Percentiles rank a stretch among this genome's conserved stretches.
These are phyloP conservation scores for Aegilops longissima DNA, from an alignment of 176 grass and related monocot genomes.

Conservation along the genomic window DNA sequence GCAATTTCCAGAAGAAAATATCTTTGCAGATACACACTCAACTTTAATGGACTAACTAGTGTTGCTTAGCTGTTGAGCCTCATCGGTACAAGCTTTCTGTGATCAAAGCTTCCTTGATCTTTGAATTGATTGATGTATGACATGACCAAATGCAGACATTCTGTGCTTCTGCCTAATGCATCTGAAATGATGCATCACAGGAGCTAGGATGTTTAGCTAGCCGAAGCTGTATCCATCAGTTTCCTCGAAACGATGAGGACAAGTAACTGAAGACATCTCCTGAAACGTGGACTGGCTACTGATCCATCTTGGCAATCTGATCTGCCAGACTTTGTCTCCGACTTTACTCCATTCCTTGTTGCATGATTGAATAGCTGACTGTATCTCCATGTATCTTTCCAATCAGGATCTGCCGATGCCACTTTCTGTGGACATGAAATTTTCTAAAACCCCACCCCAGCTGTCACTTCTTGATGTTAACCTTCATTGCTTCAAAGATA, in stretches of 20 bases:
- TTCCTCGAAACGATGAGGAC: background rate
- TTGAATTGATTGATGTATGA: background rate
- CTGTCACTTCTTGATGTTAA: conserved; percentile 5
- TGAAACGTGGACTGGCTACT: background rate
- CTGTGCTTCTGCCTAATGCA: background rate
- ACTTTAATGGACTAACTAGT: background rate
- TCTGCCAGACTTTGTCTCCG: background rate
- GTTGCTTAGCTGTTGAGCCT: background rate
- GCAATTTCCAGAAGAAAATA: background rate
- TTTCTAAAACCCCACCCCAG: background rate
- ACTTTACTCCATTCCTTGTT: background rate
- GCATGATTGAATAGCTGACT: background rate
- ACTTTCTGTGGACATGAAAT: background rate
- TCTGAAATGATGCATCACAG: conserved; percentile 3
- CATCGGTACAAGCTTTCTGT: background rate
- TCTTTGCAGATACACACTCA: background rate
- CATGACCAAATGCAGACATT: background rate
- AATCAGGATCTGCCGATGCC: background rate
- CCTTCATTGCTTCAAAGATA: background rate
- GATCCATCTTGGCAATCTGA: background rate
- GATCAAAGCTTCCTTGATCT: background rate
- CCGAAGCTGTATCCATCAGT: background rate
- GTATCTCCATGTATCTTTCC: background rate
- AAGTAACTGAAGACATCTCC: background rate
- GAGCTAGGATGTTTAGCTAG: background rate